Conservation (phyloP, 2,329 filamentous ascomycete genomes). For the Gaeumannomyces sp. region DNA sequence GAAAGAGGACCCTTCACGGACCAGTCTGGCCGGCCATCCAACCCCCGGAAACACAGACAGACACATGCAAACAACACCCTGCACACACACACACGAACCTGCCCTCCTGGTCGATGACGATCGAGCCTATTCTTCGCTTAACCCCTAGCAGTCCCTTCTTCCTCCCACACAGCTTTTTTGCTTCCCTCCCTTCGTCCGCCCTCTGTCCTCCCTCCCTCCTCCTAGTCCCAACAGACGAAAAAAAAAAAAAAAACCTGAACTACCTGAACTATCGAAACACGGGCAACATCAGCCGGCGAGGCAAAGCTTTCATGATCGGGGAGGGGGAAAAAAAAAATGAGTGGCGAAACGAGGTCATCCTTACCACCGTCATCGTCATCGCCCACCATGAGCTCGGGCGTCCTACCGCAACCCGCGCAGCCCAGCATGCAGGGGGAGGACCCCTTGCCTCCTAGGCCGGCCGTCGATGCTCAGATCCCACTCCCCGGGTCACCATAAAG, state of each 20-base stretch:
- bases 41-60: neutral
- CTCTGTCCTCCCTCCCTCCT: slow-evolving; percentile 7
- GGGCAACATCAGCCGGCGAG: neutral
- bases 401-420: too few relatives aligned
- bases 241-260: neutral
- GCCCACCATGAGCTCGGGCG: too few relatives aligned
- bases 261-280: neutral
- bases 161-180: neutral
- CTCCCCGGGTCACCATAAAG: slow-evolving; percentile 75
- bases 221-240: slow-evolving; percentile 6
- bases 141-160: neutral
- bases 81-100: neutral
- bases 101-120: neutral
- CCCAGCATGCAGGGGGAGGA: too few relatives aligned
- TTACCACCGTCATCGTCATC: neutral
- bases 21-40: too few relatives aligned
- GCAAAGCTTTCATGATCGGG: too few relatives aligned
- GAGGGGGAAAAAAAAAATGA: neutral
- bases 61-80: neutral
- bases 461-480: neutral
- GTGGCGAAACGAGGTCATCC: neutral
- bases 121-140: neutral
- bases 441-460: neutral
- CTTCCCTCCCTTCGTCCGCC: neutral
- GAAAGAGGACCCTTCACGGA: too few relatives aligned